Conservation (phyloP, 2,329 filamentous ascomycete species). For the Lizonia empirigonia region DNA sequence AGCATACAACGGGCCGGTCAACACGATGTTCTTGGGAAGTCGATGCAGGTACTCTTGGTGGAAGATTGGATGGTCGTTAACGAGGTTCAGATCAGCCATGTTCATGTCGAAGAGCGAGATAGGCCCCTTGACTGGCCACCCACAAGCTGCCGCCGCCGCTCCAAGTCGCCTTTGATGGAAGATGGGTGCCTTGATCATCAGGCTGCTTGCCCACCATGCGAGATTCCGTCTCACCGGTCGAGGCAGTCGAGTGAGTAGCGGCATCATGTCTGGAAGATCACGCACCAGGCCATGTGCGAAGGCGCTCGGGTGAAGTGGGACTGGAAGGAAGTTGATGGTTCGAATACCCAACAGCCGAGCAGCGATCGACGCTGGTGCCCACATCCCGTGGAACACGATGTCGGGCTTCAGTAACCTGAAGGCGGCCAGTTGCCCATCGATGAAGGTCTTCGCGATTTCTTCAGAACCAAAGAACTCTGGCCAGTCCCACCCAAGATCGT, state of each 20-base stretch:
- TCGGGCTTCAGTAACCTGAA: constrained; percentile 38
- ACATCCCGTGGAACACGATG: constrained; percentile 45
- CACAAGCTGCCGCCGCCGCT: constrained; percentile 34
- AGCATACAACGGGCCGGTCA: constrained; percentile 39
- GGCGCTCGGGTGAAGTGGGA: constrained; percentile 35
- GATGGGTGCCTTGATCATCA: constrained; percentile 42
- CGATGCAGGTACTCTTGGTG: constrained; percentile 39
- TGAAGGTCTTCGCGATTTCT: constrained; percentile 40
- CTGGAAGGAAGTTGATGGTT: constrained; percentile 42
- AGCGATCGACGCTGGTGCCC: constrained; percentile 41
- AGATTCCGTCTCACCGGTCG: constrained; percentile 34
- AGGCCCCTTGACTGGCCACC: constrained; percentile 37
- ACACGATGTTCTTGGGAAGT: constrained; percentile 38
- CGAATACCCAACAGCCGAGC: constrained; percentile 38
- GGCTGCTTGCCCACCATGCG: constrained; percentile 33
- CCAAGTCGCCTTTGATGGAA: constrained; percentile 41
- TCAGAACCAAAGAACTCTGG: constrained; percentile 43
- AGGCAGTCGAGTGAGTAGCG: constrained; percentile 39
- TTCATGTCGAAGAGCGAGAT: constrained; percentile 45
- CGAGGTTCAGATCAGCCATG: constrained; percentile 43
- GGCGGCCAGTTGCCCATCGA: constrained; percentile 39
- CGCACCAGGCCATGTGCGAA: constrained; percentile 40
- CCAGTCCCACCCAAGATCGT: constrained; percentile 44
- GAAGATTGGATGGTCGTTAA: constrained; percentile 43
- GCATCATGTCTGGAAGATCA: constrained; percentile 42